Conservation (phyloP, 140 eudicot genomes). For the Anethum foeniculum region DNA sequence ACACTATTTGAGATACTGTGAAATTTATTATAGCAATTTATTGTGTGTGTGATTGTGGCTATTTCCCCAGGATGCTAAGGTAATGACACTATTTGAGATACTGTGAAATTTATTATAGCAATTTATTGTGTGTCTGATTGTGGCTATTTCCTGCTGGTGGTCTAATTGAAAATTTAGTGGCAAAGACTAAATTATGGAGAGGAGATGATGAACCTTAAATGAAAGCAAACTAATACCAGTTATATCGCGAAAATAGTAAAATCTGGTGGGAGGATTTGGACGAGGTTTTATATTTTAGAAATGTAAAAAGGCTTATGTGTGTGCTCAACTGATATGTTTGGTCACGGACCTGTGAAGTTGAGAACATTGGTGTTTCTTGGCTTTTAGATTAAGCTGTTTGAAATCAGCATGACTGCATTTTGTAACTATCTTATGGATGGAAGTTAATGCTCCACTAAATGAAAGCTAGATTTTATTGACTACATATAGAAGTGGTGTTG, state of each 20-base stretch:
- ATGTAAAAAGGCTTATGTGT: background rate
- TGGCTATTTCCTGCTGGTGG: background rate
- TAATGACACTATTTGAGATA: constrained; percentile 13
- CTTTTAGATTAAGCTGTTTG: background rate
- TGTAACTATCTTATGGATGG: background rate
- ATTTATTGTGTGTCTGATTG: background rate
- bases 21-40: background rate
- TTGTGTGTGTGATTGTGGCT: background rate
- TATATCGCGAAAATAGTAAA: background rate
- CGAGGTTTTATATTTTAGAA: background rate
- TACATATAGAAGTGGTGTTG: background rate
- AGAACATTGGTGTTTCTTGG: background rate
- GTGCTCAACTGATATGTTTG: background rate
- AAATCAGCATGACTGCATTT: background rate
- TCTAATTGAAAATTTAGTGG: background rate
- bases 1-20: background rate
- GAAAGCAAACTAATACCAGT: background rate
- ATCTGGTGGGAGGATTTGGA: background rate
- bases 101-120: background rate
- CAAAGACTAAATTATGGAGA: background rate
- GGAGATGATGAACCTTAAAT: background rate
- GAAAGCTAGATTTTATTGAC: background rate
- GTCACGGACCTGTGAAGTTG: background rate
- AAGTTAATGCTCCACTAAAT: background rate
- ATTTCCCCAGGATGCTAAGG: constrained; percentile 57